Evolutionary conservation across 345 rosid species (phyloP).

Genomic region (Populus alba): DNA sequence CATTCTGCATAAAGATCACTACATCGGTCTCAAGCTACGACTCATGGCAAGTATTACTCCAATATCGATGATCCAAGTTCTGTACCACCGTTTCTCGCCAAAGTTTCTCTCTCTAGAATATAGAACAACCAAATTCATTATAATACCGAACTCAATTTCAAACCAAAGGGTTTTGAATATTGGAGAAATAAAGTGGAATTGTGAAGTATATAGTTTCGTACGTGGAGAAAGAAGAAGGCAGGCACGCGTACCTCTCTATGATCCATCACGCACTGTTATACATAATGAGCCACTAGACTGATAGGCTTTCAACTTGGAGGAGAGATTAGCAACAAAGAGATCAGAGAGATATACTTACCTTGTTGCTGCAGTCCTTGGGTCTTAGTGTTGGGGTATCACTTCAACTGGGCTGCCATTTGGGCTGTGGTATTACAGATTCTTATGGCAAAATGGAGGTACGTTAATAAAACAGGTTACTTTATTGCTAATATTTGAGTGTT

Average conservation of each 20-base stretch:
- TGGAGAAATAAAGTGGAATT: no score
- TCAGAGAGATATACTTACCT: constrained; percentile 79
- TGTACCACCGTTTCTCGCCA: neutral
- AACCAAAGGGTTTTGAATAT: neutral
- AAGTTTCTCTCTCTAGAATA: neutral
- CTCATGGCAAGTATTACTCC: neutral
- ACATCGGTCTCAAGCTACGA: neutral
- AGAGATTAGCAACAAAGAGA: constrained; percentile 59
- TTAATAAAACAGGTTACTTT: neutral
- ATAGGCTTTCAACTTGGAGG: no score
- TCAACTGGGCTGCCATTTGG: constrained; percentile 74
- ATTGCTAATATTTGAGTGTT: neutral
- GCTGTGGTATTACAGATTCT: constrained; percentile 81
- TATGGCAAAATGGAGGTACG: constrained; percentile 88
- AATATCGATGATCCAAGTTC: constrained; percentile 15
- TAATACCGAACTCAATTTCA: neutral
- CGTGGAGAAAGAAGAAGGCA: no score
- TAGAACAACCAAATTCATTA: constrained; percentile 8
- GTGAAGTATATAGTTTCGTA: no score
- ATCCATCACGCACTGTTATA: no score
- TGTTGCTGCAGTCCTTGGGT: constrained; percentile 77
- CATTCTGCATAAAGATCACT: neutral
- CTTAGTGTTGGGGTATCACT: constrained; percentile 90
- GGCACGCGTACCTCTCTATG: no score
- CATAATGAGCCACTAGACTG: no score